Evolutionary conservation across 352 stramenopile species (phyloP).

Genomic region (Phytopythium montanum): DNA sequence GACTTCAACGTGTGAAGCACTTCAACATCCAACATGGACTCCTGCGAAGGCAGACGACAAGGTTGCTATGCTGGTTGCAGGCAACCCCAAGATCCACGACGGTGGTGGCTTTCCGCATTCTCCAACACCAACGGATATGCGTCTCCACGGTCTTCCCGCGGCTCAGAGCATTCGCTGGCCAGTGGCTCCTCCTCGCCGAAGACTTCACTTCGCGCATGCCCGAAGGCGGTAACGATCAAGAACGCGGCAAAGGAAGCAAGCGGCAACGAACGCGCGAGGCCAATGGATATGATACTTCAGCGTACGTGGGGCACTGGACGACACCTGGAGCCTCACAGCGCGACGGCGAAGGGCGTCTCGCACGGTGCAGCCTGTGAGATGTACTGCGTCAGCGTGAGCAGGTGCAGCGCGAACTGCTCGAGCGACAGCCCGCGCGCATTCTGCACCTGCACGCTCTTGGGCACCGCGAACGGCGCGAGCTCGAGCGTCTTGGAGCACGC

Average conservation of each 20-base stretch:
- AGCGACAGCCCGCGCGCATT: constrained; percentile 45
- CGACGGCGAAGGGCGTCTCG: constrained; percentile 51
- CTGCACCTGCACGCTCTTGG: constrained; percentile 57
- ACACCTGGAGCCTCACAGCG: constrained; percentile 17
- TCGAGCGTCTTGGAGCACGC: constrained; percentile 50
- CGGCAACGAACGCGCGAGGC: neutral
- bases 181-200: no score
- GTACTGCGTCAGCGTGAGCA: constrained; percentile 52
- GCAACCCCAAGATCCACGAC: no score
- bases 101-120: neutral
- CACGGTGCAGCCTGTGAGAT: constrained; percentile 47
- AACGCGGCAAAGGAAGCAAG: neutral
- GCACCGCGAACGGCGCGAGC: constrained; percentile 47
- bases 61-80: no score
- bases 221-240: neutral
- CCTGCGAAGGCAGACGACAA: no score
- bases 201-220: no score
- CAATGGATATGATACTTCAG: neutral
- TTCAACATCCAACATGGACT: no score
- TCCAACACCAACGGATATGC: neutral
- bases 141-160: neutral
- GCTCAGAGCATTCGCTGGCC: neutral
- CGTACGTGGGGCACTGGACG: neutral
- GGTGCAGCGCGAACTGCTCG: constrained; percentile 50
- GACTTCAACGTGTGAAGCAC: no score